Base-by-base conservation (phyloP, 2,329 filamentous ascomycete genomes). In the Claviceps maximensis region DNA sequence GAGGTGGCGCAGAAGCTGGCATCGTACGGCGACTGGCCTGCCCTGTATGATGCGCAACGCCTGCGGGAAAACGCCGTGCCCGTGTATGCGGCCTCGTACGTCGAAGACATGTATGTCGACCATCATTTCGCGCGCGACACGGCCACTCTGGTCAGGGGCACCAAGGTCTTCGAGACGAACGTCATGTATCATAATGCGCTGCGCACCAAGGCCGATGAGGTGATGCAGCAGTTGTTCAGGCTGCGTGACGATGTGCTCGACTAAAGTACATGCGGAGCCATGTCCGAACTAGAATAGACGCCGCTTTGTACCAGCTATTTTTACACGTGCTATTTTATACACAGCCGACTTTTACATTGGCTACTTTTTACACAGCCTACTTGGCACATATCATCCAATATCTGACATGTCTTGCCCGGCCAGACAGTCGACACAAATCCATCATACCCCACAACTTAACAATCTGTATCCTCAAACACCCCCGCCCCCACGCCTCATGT, bases 51-150 rank as follows among this genome's bases (percentile, higher is more conserved):
- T 62, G 73, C 80, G 56, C 77, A 79, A 51, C 84, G 87, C 66
- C 73, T 96, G 48, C 77, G 75, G 19, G 78, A 76, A 60, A 96
- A 96, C 61, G 75, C 83, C 54, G 87, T 96, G 0, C 90, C 91
- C 0, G 82, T 95, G 0, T 96, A 93, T 62, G 86, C 89, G 1
- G 88, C 87, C 1, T 85, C 82, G 2, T 97, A 86, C 60, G 67
- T 88, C 4, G 85, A 95, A 57, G 89, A 95, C 64, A 93, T 96
- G 87, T 96, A 94, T 62, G 90, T 97, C 31, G 86, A 94, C 62
- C 86, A 80, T 59, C 80, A 80, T 7, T 71, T 89, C 52, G 85
- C 87, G 9, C 76, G 79, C 60, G 80, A 86, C 60, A 94, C 89
- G 17, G 88, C 87, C 10, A 71, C 71, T 42, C 78, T 83, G 62